These are phyloP conservation scores for Endocalyx cinctus DNA, from an alignment of 2,329 filamentous ascomycete genomes.

Conservation along the genomic window DNA sequence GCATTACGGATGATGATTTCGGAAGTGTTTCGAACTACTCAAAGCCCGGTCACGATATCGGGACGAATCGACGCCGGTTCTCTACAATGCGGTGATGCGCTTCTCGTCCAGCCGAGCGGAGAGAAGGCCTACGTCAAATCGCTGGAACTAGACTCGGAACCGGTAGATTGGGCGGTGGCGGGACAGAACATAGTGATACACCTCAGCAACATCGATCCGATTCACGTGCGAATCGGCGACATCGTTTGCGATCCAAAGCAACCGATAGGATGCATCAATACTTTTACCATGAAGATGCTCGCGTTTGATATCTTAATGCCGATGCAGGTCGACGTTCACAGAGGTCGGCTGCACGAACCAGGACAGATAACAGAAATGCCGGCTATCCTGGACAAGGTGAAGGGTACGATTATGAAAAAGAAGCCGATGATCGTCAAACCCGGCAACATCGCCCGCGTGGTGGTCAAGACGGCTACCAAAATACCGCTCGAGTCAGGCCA, in stretches of 20 bases:
- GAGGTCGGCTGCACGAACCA: conserved; percentile 74
- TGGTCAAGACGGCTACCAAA: conserved; percentile 67
- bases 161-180: conserved; percentile 83
- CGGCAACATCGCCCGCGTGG: conserved; percentile 69
- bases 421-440: conserved; percentile 80
- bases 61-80: conserved; percentile 82
- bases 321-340: conserved; percentile 83
- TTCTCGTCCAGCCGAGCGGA: conserved; percentile 75
- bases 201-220: conserved; percentile 76
- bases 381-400: conserved; percentile 73
- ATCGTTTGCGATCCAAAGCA: conserved; percentile 69
- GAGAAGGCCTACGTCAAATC: conserved; percentile 79
- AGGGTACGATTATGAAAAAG: conserved; percentile 72
- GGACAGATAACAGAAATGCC: conserved; percentile 69
- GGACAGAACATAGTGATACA: conserved; percentile 87
- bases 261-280: conserved; percentile 66
- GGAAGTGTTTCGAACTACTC: conserved; percentile 78
- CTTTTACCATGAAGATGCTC: conserved; percentile 77
- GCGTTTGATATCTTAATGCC: conserved; percentile 88
- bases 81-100: conserved; percentile 75
- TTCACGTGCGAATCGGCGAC: conserved; percentile 78
- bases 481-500: conserved; percentile 77
- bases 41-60: conserved; percentile 78
- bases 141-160: conserved; percentile 69
- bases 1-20: conserved; percentile 82